Evolutionary conservation across 495 filamentous ascomycete species (phyloP), one percentile per base, ranked within the genome.

Genomic region (Hypoxylon fuscum): DNA sequence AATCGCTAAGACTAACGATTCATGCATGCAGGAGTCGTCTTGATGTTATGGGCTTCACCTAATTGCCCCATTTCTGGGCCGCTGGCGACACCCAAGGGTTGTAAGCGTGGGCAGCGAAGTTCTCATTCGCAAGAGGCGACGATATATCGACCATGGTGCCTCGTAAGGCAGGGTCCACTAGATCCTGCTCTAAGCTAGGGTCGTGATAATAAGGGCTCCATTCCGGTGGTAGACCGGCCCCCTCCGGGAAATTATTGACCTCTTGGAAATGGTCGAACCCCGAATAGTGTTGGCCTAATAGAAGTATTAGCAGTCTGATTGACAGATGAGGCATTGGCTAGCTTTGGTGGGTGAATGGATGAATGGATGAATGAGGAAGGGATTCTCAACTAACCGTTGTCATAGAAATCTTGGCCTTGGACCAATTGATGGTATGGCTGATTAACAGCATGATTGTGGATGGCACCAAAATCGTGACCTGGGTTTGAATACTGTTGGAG

Each of bases 51-150:
- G n/a, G 55, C 27, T 20, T 10, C 37, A 6, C 12, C 41, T 72
- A 72, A 68, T 70, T 70, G 42, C 66, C 25, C 69, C 69, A 72
- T 57, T 69, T 66, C 42, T 72, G 69, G 21, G 66, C 45, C 14
- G 69, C 42, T 11, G 51, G 52, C 34, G 69, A 62, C 66, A 72
- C 67, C 69, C 69, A 72, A 23, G 63, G 18, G 42, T 62, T 67
- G 29, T 69, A 69, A 2, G 52, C 45, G 23, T 72, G 69, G 8
- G 47, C 32, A 29, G 63, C 49, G 27, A 72, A 70, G 29, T 48
- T 66, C 5, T 72, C 69, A 35, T 60, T 62, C 5, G 55, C 35
- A 46, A 72, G 41, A 31, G 66, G 69, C 8, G 69, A 72, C 12
- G 63, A 62, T 46, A 63, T 45, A 8, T 68, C 64, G 37, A 61